Base-by-base conservation (phyloP, 2,329 filamentous ascomycete genomes). In the Aureobasidium melanogenum region DNA sequence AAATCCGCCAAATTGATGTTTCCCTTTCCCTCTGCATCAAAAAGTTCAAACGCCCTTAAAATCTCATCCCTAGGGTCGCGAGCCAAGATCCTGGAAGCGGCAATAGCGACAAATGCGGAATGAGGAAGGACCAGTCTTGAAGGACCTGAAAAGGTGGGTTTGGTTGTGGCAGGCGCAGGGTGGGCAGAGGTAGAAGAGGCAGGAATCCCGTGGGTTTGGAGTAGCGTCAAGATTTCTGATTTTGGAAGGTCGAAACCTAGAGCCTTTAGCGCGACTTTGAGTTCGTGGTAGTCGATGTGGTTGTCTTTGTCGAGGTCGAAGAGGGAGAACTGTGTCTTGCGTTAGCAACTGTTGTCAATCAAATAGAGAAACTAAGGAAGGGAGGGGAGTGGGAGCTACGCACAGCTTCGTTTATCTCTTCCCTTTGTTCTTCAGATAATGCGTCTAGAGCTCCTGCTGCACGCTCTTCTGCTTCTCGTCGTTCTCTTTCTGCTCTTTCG, bases 301-400 rank as follows among this genome's bases (percentile, higher is more conserved):
- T 87, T 84, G 77, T 97, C 92, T 74, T 95, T 93, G 80, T 97
- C 93, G 70, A 96, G 88, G 74, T 97, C 94, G 81, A 99, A 97
- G 66, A 97, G 86, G 64, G 87, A 87, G 76, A 97, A 97, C 88
- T 96, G 61, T 55, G 39, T 8, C 14, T 8, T 15, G 5, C 4
- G 15, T 56, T 17, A 56, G 26, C 15, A 1, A 36, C n/a, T 58
- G n/a, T n/a, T n/a, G n/a, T n/a, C n/a, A n/a, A n/a, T n/a, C n/a
- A n/a, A n/a, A n/a, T n/a, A n/a, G 30, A 32, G 30, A 9, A 32
- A 32, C 7, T 32, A 34, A 15, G 12, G 32, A 32, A 10, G 30
- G 47, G 1, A 24, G 22, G 43, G 41, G 17, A 32, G 6, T 2
- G 46, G 6, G 15, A 19, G 15, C 43, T 87, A 71, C 83, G 32